Evolutionary conservation across 306 rosid genomes (phyloP).

Genomic region (Fragaria nilgerrensis): DNA sequence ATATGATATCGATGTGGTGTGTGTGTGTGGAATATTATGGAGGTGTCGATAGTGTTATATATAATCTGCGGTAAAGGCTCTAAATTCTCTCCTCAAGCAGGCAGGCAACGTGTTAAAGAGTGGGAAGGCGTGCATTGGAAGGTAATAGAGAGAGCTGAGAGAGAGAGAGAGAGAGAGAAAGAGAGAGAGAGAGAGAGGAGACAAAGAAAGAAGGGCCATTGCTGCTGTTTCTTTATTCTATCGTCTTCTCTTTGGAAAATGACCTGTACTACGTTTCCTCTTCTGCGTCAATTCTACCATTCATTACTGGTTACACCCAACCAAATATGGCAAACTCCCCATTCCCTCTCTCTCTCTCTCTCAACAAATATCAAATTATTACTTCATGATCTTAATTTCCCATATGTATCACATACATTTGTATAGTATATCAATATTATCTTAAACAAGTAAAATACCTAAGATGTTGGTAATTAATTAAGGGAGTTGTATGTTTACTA

Average conservation of each 20-base stretch:
- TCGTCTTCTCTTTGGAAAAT: slow-evolving; percentile 19
- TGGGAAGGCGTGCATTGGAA: slow-evolving; percentile 42
- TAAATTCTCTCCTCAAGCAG: background rate
- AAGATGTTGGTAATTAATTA: background rate
- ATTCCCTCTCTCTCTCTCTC: background rate
- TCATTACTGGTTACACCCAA: background rate
- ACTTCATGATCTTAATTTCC: background rate
- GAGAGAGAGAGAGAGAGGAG: background rate
- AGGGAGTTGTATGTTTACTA: background rate
- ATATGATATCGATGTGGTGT: background rate
- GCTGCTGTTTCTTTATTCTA: slow-evolving; percentile 29
- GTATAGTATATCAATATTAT: background rate
- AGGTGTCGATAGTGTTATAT: slow-evolving; percentile 6
- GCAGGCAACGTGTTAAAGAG: slow-evolving; percentile 21
- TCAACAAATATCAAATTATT: background rate
- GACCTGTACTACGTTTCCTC: slow-evolving; percentile 5
- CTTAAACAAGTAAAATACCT: background rate
- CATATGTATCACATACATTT: background rate
- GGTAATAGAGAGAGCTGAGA: slow-evolving; percentile 22
- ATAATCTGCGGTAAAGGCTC: background rate
- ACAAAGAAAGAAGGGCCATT: slow-evolving; percentile 21
- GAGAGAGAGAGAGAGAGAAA: slow-evolving; percentile 12
- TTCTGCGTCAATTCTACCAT: background rate
- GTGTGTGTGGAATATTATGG: background rate
- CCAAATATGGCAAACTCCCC: background rate